These are phyloP conservation scores for Castanopsis chinensis DNA, from an alignment of 306 rosid species.

Conservation along the genomic window DNA sequence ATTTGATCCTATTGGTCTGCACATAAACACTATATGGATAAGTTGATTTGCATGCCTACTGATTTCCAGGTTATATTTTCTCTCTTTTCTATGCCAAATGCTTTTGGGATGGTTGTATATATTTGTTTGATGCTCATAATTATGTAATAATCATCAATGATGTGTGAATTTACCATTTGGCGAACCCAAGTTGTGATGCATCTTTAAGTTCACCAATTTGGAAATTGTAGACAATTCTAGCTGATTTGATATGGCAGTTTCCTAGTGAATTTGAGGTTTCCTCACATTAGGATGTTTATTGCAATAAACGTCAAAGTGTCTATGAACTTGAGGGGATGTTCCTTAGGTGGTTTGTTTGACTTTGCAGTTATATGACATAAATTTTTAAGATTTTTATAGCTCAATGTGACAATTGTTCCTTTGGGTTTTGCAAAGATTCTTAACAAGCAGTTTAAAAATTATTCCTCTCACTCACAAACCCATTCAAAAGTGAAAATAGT, in stretches of 20 bases:
- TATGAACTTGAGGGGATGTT: constrained; percentile 90
- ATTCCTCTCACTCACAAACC: constrained; percentile 81
- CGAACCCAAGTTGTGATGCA: constrained; percentile 42
- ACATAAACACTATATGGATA: constrained; percentile 28
- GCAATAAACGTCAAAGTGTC: constrained; percentile 65
- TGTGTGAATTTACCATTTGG: constrained; percentile 46
- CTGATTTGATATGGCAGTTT: constrained; percentile 66
- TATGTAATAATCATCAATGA: constrained; percentile 16
- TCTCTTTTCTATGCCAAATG: not conserved
- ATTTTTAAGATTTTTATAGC: not conserved
- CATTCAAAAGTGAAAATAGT: constrained; percentile 75
- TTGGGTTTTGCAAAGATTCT: constrained; percentile 65
- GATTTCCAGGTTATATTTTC: constrained; percentile 30
- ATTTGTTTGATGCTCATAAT: not conserved
- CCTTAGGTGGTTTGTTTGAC: constrained; percentile 70
- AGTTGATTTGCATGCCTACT: constrained; percentile 36
- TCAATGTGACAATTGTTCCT: constrained; percentile 7
- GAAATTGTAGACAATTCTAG: constrained; percentile 59
- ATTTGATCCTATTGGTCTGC: constrained; percentile 29
- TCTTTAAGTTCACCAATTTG: constrained; percentile 51
- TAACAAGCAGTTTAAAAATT: constrained; percentile 69
- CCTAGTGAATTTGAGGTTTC: constrained; percentile 40
- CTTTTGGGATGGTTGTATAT: no score
- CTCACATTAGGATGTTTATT: constrained; percentile 30
- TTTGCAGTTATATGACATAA: not conserved